Evolutionary conservation across 805 yeast species (phyloP).

Genomic region (Lipomyces sp.): DNA sequence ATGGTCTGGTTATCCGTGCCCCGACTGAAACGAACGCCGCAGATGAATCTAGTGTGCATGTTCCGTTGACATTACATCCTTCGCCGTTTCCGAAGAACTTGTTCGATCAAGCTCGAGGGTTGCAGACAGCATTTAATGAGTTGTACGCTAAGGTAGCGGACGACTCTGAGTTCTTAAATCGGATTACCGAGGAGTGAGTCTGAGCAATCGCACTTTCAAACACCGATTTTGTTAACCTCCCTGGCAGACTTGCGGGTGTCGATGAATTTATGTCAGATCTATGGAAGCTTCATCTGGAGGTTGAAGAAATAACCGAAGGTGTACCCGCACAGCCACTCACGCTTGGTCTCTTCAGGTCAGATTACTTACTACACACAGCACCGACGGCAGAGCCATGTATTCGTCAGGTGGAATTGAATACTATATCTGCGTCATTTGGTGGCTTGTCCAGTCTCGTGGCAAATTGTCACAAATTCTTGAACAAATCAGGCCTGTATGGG

Average conservation of each 20-base stretch:
- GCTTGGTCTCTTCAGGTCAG: constrained; percentile 87
- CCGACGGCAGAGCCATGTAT: constrained; percentile 52
- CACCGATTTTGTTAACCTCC: not conserved
- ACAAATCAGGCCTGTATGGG: constrained; percentile 21
- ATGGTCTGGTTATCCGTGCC: constrained; percentile 38
- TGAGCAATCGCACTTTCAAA: not conserved
- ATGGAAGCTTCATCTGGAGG: constrained; percentile 57
- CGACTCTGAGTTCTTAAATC: constrained; percentile 67
- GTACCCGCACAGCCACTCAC: constrained; percentile 67
- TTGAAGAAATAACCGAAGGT: constrained; percentile 52
- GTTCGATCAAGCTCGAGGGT: constrained; percentile 66
- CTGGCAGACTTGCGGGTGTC: constrained; percentile 60
- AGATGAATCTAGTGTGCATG: constrained; percentile 59
- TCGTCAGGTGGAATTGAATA: constrained; percentile 95
- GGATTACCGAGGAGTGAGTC: constrained; percentile 53
- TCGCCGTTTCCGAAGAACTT: constrained; percentile 78
- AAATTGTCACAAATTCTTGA: constrained; percentile 64
- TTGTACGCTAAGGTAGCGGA: constrained; percentile 69
- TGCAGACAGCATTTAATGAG: constrained; percentile 72
- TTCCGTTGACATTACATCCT: constrained; percentile 91
- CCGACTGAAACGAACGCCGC: not conserved
- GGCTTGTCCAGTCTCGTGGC: constrained; percentile 85
- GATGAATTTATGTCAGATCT: constrained; percentile 80
- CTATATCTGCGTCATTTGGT: constrained; percentile 94
- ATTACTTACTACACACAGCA: constrained; percentile 69